Conservation (phyloP, 495 filamentous ascomycete species). For the Beverwykella pulmonaria region DNA sequence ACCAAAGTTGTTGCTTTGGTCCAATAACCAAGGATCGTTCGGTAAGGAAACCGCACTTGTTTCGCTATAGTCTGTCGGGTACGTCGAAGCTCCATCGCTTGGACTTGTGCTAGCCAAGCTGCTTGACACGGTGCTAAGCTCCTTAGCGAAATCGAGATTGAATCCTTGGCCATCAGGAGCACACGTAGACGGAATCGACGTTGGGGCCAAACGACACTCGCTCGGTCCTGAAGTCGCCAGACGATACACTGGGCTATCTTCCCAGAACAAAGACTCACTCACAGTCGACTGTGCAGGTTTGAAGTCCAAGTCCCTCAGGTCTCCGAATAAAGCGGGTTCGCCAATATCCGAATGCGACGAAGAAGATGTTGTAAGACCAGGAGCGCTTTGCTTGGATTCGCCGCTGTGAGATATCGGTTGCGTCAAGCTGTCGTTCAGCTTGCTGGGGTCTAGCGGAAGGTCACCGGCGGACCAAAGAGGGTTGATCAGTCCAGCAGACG, state of each 20-base stretch:
- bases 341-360: slow-evolving; percentile 47
- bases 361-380: slow-evolving; percentile 44
- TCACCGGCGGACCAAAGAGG: slow-evolving; percentile 36
- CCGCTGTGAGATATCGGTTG: slow-evolving; percentile 40
- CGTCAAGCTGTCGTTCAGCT: slow-evolving; percentile 25
- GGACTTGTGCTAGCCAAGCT: background rate
- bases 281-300: slow-evolving; percentile 17
- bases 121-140: background rate
- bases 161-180: slow-evolving; percentile 7
- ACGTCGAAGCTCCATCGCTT: background rate
- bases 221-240: slow-evolving; percentile 7
- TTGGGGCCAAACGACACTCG: slow-evolving; percentile 17
- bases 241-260: slow-evolving; percentile 33
- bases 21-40: slow-evolving; percentile 31
- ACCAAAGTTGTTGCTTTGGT: slow-evolving; percentile 4
- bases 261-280: slow-evolving; percentile 32
- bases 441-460: slow-evolving; percentile 37
- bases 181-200: slow-evolving; percentile 27
- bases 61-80: slow-evolving; percentile 15
- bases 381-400: slow-evolving; percentile 37
- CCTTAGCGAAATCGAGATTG: slow-evolving; percentile 15
- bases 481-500: slow-evolving; percentile 34
- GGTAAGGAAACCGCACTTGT: slow-evolving; percentile 29
- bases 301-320: slow-evolving; percentile 28
- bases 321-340: slow-evolving; percentile 31